Base-by-base conservation (phyloP, 2,329 filamentous ascomycete species). In the Calonectria hongkongensis region DNA sequence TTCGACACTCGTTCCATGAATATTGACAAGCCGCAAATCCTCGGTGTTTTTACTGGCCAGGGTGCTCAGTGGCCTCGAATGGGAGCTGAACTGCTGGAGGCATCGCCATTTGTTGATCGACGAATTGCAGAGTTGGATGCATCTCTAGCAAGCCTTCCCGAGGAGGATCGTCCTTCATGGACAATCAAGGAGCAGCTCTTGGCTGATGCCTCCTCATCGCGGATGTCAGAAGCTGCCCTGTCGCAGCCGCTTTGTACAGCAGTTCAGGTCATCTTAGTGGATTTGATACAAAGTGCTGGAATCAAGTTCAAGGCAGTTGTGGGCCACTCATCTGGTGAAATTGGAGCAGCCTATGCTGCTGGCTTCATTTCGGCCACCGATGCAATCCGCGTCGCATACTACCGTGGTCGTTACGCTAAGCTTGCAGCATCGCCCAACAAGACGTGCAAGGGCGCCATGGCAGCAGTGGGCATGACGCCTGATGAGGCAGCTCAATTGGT, bases 321-420 rank as follows among this genome's bases (percentile, higher is more conserved):
- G 2, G 87, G 88, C 4, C 88, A 89, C 73, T 88, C 87, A 0
- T 87, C 85, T 0, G 88, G 88, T 1, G 88, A 89, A 73, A 89
- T 89, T n/a, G 87, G 79, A 0, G 87, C 87, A 0, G 88, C 86
- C 0, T 90, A 88, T 73, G 87, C 87, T 0, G 85, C 86, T 0
- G 88, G 88, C 0, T 79, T 84, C n/a, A 65, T 90, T 2, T 70
- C 68, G 0, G 68, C 70, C 1, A 30, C 74, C 2, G 75, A 80
- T 33, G 81, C 81, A 4, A 78, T 82, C 13, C 47, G 70, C 0
- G 74, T 81, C 4, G 81, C 74, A 5, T 73, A 75, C 18, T 54
- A 67, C 21, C 60, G 74, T 1, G 74, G 74, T 2, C 39, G 66
- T 15, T 71, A 56, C 43, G 58, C 72, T 0, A 74, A 41, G 7